These are phyloP conservation scores for Penicillium janthinellum DNA, from an alignment of 2,329 filamentous ascomycete genomes.

Conservation along the genomic window DNA sequence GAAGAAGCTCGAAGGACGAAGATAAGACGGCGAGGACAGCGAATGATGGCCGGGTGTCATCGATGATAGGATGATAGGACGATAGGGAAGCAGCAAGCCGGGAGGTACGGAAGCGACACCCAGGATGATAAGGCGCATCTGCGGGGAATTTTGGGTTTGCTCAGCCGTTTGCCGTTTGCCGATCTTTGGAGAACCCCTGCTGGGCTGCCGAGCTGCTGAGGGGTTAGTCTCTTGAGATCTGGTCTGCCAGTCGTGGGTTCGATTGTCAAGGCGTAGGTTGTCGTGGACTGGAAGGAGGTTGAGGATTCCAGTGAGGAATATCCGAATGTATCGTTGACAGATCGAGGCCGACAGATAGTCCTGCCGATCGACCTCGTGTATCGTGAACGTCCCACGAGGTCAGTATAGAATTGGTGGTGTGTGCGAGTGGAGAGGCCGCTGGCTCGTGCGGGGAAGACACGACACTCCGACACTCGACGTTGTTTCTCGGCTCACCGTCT, in stretches of 20 bases:
- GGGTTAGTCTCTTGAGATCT: neutral
- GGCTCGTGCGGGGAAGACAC: neutral
- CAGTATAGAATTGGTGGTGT: neutral
- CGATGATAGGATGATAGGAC: neutral
- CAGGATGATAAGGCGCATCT: constrained; percentile 6
- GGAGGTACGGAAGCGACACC: neutral
- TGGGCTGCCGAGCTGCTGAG: neutral
- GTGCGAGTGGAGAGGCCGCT: neutral
- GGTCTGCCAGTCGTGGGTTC: neutral
- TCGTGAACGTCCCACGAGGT: neutral
- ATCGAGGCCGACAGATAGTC: neutral
- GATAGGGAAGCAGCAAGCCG: neutral
- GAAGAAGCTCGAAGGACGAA: constrained; percentile 6
- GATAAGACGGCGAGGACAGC: constrained; percentile 17
- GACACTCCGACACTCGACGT: neutral
- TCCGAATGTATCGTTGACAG: neutral
- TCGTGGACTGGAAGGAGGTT: neutral
- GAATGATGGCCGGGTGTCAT: constrained; percentile 9
- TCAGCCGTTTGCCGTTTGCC: neutral
- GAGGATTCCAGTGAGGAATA: neutral
- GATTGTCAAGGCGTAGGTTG: neutral
- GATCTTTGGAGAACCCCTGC: constrained; percentile 1
- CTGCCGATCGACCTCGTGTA: neutral
- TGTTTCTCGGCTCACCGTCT: neutral
- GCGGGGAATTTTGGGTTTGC: constrained; percentile 1